Conservation (phyloP, 495 filamentous ascomycete genomes). For the Chaetomium cochliodes region DNA sequence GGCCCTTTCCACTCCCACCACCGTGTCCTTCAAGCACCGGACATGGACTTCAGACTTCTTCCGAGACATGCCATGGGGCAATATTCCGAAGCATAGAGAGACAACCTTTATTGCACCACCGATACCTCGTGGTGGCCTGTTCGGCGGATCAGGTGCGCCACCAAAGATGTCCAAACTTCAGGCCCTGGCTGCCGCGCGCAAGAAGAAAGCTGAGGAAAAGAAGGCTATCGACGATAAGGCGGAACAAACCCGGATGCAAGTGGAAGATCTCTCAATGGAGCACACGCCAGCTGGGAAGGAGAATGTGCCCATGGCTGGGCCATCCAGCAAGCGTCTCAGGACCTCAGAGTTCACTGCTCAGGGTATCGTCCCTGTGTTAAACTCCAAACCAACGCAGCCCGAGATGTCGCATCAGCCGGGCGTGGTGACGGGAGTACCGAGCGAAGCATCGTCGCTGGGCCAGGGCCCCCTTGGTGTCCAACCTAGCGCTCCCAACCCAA, state of each 20-base stretch:
- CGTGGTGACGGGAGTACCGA: background rate
- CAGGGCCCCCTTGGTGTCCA: slow-evolving; percentile 50
- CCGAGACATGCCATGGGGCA: slow-evolving; percentile 80
- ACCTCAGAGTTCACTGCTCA: slow-evolving; percentile 29
- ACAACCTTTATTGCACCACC: slow-evolving; percentile 65
- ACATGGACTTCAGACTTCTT: slow-evolving; percentile 57
- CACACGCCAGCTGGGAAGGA: slow-evolving; percentile 26
- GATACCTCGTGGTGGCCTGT: slow-evolving; percentile 60
- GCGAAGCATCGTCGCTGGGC: background rate
- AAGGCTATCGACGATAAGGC: slow-evolving; percentile 36
- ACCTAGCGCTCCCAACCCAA: slow-evolving; percentile 28
- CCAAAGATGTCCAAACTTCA: slow-evolving; percentile 89
- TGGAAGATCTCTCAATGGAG: slow-evolving; percentile 31
- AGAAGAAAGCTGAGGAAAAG: slow-evolving; percentile 78
- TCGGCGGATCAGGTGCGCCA: slow-evolving; percentile 66
- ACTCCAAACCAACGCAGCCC: slow-evolving; percentile 21
- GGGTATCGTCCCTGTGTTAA: slow-evolving; percentile 21
- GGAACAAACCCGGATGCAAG: slow-evolving; percentile 32
- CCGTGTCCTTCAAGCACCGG: background rate
- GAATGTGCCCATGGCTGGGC: slow-evolving; percentile 24
- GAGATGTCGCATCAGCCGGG: slow-evolving; percentile 8
- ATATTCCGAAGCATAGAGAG: slow-evolving; percentile 66
- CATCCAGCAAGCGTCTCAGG: slow-evolving; percentile 36
- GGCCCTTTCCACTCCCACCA: background rate
- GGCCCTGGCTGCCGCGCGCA: slow-evolving; percentile 79